Evolutionary conservation across 1,284 basidiomycete species (phyloP).

Genomic region (Ceratobasidium sp.): DNA sequence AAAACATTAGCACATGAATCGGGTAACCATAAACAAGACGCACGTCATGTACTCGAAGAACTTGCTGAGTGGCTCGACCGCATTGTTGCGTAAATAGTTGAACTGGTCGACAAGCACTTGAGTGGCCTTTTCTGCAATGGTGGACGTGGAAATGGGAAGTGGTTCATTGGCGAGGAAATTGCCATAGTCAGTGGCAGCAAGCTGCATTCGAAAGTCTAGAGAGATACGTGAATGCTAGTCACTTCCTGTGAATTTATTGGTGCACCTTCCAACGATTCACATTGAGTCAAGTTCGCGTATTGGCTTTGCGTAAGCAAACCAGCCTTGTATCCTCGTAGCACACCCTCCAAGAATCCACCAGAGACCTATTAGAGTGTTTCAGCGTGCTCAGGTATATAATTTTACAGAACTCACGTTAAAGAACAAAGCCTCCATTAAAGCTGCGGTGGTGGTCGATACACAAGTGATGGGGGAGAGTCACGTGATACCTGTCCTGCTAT

Average conservation of each 20-base stretch:
- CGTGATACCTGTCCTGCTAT: conserved; percentile 10
- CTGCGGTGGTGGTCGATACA: conserved; percentile 28
- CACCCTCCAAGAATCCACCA: conserved; percentile 87
- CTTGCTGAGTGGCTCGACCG: conserved; percentile 87
- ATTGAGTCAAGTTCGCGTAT: conserved; percentile 95
- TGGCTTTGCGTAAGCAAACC: conserved; percentile 88
- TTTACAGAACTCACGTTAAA: conserved; percentile 74
- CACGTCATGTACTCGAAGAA: conserved; percentile 98
- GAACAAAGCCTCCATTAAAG: conserved; percentile 79
- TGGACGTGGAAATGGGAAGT: conserved; percentile 92
- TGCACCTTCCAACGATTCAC: conserved; percentile 95
- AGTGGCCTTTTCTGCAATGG: conserved; percentile 95
- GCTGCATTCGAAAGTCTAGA: conserved; percentile 89
- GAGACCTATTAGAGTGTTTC: conserved; percentile 62
- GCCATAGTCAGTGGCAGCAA: conserved; percentile 97
- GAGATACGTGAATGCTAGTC: neutral
- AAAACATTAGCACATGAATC: neutral
- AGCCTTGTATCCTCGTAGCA: conserved; percentile 93
- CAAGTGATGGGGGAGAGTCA: conserved; percentile 8
- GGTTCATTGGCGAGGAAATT: conserved; percentile 98
- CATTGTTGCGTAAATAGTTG: conserved; percentile 91
- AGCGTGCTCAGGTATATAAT: conserved; percentile 44
- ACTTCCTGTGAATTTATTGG: conserved; percentile 8
- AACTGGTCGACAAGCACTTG: conserved; percentile 96
- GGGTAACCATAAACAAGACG: conserved; percentile 48